These are phyloP conservation scores for Rutstroemia sp. DNA, from an alignment of 2,329 filamentous ascomycete species.

Conservation along the genomic window DNA sequence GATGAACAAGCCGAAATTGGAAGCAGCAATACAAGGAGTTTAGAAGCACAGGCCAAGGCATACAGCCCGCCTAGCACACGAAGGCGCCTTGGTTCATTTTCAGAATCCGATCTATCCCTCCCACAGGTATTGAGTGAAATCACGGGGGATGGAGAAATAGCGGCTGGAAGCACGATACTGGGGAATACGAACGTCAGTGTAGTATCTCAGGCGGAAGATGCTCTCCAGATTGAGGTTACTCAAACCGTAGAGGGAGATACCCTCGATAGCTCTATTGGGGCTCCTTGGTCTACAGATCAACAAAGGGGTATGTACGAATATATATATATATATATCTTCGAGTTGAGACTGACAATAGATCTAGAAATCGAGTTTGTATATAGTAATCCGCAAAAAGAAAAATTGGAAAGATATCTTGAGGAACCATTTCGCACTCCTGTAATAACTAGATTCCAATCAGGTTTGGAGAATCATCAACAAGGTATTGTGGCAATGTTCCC, in stretches of 20 bases:
- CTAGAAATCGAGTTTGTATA: not conserved
- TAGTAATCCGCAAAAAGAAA: not conserved
- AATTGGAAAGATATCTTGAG: not conserved
- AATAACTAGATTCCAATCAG: not conserved
- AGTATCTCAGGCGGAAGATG: not conserved
- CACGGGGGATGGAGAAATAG: too few relatives aligned
- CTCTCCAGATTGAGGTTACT: not conserved
- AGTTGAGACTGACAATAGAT: not conserved
- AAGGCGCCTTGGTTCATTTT: not conserved
- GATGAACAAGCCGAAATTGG: too few relatives aligned
- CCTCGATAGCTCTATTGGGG: not conserved
- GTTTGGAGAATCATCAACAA: not conserved
- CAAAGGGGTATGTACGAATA: not conserved
- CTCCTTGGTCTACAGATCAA: not conserved
- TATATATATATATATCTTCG: not conserved
- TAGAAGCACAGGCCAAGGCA: too few relatives aligned
- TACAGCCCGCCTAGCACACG: too few relatives aligned
- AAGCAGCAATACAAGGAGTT: too few relatives aligned
- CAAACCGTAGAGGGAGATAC: not conserved
- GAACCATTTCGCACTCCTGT: not conserved
- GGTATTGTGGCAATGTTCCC: not conserved
- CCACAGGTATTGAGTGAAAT: too few relatives aligned
- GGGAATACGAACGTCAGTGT: not conserved
- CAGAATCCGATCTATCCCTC: not conserved
- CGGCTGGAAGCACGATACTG: too few relatives aligned